phyloP scores from a whole-genome alignment of 116 monocot genomes.

The Iris pallida region DNA sequence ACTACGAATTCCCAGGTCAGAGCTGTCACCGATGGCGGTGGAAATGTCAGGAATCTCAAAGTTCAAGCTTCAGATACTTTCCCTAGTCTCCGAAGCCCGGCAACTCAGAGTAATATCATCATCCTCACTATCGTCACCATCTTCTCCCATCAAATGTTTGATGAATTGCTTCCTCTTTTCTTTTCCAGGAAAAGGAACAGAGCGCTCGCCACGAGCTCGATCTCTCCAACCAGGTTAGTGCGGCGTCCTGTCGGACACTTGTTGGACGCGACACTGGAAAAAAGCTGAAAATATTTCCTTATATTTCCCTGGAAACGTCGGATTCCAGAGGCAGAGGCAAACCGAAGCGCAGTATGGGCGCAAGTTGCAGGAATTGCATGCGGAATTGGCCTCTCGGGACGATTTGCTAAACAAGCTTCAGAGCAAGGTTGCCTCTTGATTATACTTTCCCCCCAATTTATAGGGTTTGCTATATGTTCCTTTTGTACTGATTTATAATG shows the following conservation, averaged over 20 bases:
- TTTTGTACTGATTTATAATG: no score
- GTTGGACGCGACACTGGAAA: not conserved
- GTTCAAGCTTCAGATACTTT: not conserved
- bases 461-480: no score
- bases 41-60: not conserved
- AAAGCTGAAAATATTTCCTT: not conserved
- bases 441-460: not conserved
- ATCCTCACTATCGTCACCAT: no score
- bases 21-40: not conserved
- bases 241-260: not conserved
- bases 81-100: not conserved
- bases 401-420: not conserved
- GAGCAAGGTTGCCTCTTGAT: not conserved
- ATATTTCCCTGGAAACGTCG: not conserved
- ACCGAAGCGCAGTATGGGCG: not conserved
- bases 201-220: conserved; percentile 1
- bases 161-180: no score
- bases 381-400: not conserved
- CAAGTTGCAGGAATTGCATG: not conserved
- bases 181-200: not conserved
- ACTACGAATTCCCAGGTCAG: not conserved
- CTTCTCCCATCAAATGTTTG: no score
- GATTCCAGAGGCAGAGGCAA: not conserved
- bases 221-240: not conserved
- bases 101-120: not conserved